These are phyloP conservation scores for Mrakia blollopis DNA, from an alignment of 768 basidiomycete genomes.

Conservation along the genomic window DNA sequence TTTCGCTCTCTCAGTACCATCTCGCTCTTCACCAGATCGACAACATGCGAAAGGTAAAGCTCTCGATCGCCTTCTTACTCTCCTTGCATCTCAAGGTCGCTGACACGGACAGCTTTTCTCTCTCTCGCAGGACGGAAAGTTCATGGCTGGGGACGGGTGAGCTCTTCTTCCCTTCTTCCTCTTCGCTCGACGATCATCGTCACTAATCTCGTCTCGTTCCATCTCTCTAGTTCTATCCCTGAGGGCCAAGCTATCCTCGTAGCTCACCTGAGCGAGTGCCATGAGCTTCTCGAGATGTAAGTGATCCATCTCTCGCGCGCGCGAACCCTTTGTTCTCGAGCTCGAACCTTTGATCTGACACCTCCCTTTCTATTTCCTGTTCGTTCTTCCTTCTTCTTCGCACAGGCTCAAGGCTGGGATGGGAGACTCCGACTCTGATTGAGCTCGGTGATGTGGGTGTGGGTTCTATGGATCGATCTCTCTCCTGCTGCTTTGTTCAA, in stretches of 20 bases:
- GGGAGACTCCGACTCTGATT: conserved; percentile 23
- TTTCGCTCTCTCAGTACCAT: conserved; percentile 38
- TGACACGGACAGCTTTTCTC: not conserved
- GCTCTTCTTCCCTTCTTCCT: not conserved
- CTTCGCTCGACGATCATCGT: not conserved
- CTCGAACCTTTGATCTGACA: no score
- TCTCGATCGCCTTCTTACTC: not conserved
- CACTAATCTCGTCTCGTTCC: not conserved
- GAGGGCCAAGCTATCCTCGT: conserved; percentile 96
- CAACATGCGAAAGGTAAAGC: conserved; percentile 59
- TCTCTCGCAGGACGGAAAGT: conserved; percentile 66
- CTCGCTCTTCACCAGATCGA: conserved; percentile 74
- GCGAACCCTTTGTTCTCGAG: not conserved
- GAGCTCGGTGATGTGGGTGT: not conserved
- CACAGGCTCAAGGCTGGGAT: conserved; percentile 24
- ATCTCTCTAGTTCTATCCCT: conserved; percentile 54
- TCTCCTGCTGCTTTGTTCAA: not conserved
- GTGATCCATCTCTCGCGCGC: not conserved
- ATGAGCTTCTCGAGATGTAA: conserved; percentile 89
- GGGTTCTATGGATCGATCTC: not conserved
- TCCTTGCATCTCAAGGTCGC: not conserved
- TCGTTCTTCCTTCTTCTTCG: not conserved
- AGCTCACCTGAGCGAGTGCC: conserved; percentile 92
- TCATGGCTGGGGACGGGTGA: conserved; percentile 74
- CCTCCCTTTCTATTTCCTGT: not conserved